Evolutionary conservation across 148 eudicot species (phyloP), one percentile per base, ranked within the genome.

Genomic region (Vaccinium corymbosum): DNA sequence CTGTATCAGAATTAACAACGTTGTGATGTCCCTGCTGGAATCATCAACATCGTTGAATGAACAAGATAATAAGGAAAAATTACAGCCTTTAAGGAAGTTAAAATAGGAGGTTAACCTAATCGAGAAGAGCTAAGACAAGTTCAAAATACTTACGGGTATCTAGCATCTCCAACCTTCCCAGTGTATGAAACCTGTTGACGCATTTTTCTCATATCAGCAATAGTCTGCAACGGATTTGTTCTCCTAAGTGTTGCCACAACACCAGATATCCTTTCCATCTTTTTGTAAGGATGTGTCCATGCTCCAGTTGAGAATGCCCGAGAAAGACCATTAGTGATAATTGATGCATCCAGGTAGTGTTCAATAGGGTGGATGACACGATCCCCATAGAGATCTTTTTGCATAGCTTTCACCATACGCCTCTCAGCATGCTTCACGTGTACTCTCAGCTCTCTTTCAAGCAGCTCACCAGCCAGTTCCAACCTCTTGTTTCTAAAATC

Each of bases 121-220:
- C 57, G 22, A 48, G n/a, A 59, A 76, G 22, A 74, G 59, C 8
- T 51, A 74, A 66, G 22, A 79, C 20, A 55, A 80, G 29, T 70
- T 25, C n/a, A 71, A 84, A 83, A 38, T 71, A 89, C 99, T 92
- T 89, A 97, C 99, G 99, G 99, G 93, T 97, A 97, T 97, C 99
- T 85, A 27, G 98, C 99, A 89, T 94, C 99, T 29, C 99, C 99
- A 84, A 90, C 98, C 86, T 91, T 94, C 59, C 99, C 99, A 0
- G 99, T 91, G 87, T 95, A 95, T 6, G 87, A 57, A 81, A 95
- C 98, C 80, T 93, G 97, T 80, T 93, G 98, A 25, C 99, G 98
- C 20, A 94, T 90, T 88, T 90, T 94, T 84, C 99, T 92, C 97
- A 97, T 90, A 87, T 97, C 99, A 90, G 94, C 88, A 4, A 64